Evolutionary conservation across 306 rosid species (phyloP).

Genomic region (Abrus pulchellus): DNA sequence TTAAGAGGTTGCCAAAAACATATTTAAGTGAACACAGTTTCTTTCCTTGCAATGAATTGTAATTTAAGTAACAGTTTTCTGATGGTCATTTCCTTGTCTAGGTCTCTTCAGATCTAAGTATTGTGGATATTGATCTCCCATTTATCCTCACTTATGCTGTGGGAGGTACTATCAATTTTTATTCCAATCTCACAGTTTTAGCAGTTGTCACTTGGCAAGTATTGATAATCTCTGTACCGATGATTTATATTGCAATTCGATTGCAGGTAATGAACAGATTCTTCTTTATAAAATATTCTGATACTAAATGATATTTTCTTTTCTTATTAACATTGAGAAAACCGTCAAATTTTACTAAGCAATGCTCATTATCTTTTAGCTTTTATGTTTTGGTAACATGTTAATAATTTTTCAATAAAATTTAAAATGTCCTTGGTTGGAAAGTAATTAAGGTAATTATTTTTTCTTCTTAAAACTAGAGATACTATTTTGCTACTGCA

Average conservation of each 20-base stretch:
- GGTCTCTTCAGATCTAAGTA: conserved; percentile 63
- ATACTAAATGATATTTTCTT: neutral
- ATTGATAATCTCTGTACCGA: conserved; percentile 52
- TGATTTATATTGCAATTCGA: conserved; percentile 46
- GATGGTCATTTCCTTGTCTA: conserved; percentile 18
- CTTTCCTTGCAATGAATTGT: neutral
- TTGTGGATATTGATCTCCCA: conserved; percentile 62
- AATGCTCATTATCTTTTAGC: neutral
- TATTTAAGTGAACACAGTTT: neutral
- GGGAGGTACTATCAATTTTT: conserved; percentile 26
- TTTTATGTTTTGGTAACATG: neutral
- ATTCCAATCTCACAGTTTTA: conserved; percentile 48
- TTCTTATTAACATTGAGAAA: neutral
- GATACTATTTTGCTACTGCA: conserved; percentile 66
- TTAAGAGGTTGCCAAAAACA: no score
- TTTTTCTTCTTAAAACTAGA: conserved; percentile 43
- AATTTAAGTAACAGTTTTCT: conserved; percentile 11
- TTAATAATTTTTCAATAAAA: neutral
- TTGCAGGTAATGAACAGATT: conserved; percentile 55
- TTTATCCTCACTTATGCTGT: conserved; percentile 25
- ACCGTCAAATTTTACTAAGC: neutral
- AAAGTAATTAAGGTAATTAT: neutral
- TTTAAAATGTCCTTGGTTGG: neutral
- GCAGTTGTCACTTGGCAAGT: conserved; percentile 60
- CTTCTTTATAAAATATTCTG: neutral